Base-by-base conservation (phyloP, 2,329 filamentous ascomycete genomes). In the Metarhizium humberi region DNA sequence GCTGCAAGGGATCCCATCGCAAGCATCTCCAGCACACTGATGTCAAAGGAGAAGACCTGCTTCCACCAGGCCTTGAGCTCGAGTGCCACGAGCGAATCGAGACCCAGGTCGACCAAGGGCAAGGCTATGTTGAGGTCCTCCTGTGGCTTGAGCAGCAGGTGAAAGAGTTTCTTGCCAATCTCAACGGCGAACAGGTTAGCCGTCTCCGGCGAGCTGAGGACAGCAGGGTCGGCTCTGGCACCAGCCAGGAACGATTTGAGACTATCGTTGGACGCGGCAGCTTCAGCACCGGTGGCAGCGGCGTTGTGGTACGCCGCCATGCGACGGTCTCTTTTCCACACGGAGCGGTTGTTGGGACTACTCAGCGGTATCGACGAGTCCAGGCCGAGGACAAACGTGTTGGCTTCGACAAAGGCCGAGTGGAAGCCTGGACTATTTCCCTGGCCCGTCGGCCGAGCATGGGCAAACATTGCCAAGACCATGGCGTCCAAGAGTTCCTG, bases 21-120 rank as follows among this genome's bases (percentile, higher is more conserved):
- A 16, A 63, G 47, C 54, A 64, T 50, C 53, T 63, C 58, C 52
- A 62, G 36, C 16, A 58, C 45, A 6, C 52, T 60, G 18, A 66
- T 61, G 13, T 63, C 59, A 20, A 66, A 55, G 1, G 58, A 59
- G 16, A 63, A 55, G 7, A 48, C 54, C 20, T 61, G 57, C 30
- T 54, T 53, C 40, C 59, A 58, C 64, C 64, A 66, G 3, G 53
- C 56, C 1, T 61, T 51, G 20, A 66, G 42, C 51, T 66, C 64
- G 5, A 66, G 50, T 1, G 55, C 61, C 0, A 64, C 57, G 13
- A 66, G 45, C 3, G 62, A 64, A 43, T 66, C 64, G 11, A 64
- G 8, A 8, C 61, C 62, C 7, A 64, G 40, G 3, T 59, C 60
- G 29, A 34, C 46, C 34, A 62, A 57, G 6, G 48, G 29, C 51